phyloP scores from a whole-genome alignment of 345 rosid species.

The Citrus unshiu region DNA sequence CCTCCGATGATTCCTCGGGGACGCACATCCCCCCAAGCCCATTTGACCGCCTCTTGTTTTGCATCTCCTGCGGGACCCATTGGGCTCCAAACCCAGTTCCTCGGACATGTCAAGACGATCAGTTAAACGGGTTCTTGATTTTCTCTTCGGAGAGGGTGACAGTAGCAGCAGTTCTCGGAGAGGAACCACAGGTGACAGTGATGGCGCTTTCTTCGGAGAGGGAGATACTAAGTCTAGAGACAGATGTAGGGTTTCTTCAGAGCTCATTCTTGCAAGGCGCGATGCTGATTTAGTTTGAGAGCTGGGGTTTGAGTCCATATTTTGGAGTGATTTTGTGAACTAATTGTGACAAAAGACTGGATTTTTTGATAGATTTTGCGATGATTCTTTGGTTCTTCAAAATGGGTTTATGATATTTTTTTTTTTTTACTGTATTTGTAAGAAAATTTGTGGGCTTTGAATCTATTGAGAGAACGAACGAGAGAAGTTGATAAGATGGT shows the following conservation, averaged over 20 bases:
- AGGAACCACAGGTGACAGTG: slow-evolving; percentile 46
- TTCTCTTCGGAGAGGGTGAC: slow-evolving; percentile 65
- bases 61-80: slow-evolving; percentile 48
- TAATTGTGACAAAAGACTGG: background rate
- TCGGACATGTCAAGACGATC: slow-evolving; percentile 63
- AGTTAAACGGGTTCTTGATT: slow-evolving; percentile 57
- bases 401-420: background rate
- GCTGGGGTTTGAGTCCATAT: slow-evolving; percentile 46
- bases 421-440: background rate
- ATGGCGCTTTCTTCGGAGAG: slow-evolving; percentile 43
- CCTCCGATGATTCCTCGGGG: slow-evolving; percentile 60
- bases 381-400: background rate
- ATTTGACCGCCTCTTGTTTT: slow-evolving; percentile 50
- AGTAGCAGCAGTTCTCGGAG: slow-evolving; percentile 60
- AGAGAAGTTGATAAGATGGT: background rate
- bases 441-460: background rate
- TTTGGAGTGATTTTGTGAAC: background rate
- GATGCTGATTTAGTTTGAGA: slow-evolving; percentile 60
- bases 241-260: slow-evolving; percentile 27
- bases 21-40: slow-evolving; percentile 38
- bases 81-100: slow-evolving; percentile 41
- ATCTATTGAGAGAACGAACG: slow-evolving; percentile 6
- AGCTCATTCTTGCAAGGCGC: slow-evolving; percentile 47
- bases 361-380: background rate
- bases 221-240: slow-evolving; percentile 48